Base-by-base conservation (phyloP, 345 rosid species). In the Ailanthus altissimus region DNA sequence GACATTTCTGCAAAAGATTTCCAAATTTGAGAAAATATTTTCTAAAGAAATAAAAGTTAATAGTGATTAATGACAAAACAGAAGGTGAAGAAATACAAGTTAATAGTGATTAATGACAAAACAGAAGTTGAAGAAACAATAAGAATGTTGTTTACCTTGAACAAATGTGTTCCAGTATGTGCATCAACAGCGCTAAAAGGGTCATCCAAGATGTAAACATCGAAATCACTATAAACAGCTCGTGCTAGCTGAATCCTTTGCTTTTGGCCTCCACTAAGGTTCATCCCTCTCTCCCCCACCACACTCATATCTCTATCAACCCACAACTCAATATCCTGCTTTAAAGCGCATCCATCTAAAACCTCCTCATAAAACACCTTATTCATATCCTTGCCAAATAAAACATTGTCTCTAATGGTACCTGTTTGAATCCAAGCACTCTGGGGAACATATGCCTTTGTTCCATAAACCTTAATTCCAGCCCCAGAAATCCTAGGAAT, bases 201-300 rank as follows among this genome's bases (percentile, higher is more conserved):
- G 73, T 91, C 97, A 80, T 93, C 98, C 8, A 91, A 82, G 76
- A 93, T 77, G 83, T 85, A 91, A 72, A 93, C 82, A 81, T 93
- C 94, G 43, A 94, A 87, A 58, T 85, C 60, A 40, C 87, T 89
- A 61, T 87, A 93, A 1, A 86, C 84, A 74, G 98, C 97, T 65
- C 98, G 88, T 11, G 98, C 97, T 38, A 89, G 83, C 72, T 93
- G 97, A 84, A 93, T 79, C 74, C 93, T 81, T 72, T 91, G 98
- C 87, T 91, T 93, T 80, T 93, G 97, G 57, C 98, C 98, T 10
- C 98, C 98, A 56, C 98, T 94, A 47, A 94, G 81, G 82, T 92
- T 94, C 63, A 89, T 82, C 65, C 98, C 97, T 83, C 94, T 89
- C 84, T 94, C 97, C 28, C 98, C 98, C 32, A 92, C 84, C 36